These are phyloP conservation scores for Candida loeiensis DNA, from an alignment of 805 yeast species.

Conservation along the genomic window DNA sequence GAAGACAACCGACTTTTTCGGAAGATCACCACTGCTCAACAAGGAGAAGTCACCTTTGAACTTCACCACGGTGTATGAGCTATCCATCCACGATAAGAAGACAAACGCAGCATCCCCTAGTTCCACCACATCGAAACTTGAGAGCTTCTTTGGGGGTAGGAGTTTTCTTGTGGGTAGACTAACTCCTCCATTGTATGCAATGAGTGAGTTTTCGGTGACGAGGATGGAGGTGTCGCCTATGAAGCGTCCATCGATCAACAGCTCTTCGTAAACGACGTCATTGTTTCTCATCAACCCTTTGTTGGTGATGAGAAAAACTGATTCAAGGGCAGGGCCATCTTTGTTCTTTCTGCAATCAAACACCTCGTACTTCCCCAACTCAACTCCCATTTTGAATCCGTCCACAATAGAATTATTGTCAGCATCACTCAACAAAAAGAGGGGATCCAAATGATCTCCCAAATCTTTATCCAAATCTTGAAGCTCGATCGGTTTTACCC, in stretches of 20 bases:
- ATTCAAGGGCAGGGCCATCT: no score
- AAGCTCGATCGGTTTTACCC: background rate
- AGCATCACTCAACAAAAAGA: conserved; percentile 1
- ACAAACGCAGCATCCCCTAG: background rate
- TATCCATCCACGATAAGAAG: conserved; percentile 4
- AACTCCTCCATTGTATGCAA: background rate
- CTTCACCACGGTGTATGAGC: background rate
- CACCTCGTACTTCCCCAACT: background rate
- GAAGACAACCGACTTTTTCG: background rate
- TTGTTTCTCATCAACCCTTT: background rate
- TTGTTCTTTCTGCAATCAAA: background rate
- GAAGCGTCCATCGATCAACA: background rate
- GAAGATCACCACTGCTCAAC: background rate
- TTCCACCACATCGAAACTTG: conserved; percentile 1
- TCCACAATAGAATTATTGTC: conserved; percentile 1
- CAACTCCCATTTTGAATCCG: background rate
- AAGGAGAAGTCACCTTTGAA: background rate
- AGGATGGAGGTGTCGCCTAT: background rate
- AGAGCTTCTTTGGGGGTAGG: background rate
- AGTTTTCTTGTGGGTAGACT: no score
- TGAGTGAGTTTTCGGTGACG: no score
- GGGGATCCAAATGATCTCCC: no score
- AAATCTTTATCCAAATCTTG: no score
- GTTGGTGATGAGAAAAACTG: background rate
- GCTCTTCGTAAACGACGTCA: background rate